Evolutionary conservation across 2,329 filamentous ascomycete species (phyloP), one percentile per base, ranked within the genome.

Genomic region (Sclerotinia spermophila): DNA sequence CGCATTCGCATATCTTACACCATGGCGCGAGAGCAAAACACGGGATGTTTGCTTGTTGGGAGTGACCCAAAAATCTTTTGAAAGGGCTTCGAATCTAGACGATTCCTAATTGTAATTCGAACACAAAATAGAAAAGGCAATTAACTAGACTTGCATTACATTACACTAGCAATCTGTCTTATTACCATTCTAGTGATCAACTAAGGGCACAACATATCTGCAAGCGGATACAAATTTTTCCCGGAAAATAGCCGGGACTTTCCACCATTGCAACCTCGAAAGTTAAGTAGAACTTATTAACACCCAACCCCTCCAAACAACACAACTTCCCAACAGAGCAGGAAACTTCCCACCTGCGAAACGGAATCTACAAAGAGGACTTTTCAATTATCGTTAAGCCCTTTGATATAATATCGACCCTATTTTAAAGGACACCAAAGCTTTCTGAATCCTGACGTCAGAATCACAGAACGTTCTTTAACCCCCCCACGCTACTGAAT

Each of bases 301-400:
- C 42, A 68, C 42, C 51, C 67, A 55, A 69, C 67, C 67, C 67
- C 67, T 69, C 67, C 67, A 69, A 64, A 19, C 44, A 17, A 64
- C 58, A 51, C 58, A 27, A 42, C 42, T 64, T 62, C 60, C 55
- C 44, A 51, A 19, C 35, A 62, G 27, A 69, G 44, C 55, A 53
- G 58, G 55, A 55, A 69, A 33, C 21, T 55, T 42, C 35, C 59
- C 42, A 40, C 59, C 58, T 64, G 44, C 27, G 35, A 42, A 27
- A 44, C 58, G 17, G 15, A 67, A 24, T 24, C 5, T 15, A 35
- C 27, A 38, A 24, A 48, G 30, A n/a, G 33, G 35, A 6, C 45
- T 65, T 38, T 5, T 30, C 35, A 51, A 51, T 38, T 24, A 42
- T 66, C 30, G 10, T 66, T 5, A n/a, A 66, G 33, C 8, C 6